Conservation (phyloP, 805 yeast genomes). For the Ogataea pignaliae region DNA sequence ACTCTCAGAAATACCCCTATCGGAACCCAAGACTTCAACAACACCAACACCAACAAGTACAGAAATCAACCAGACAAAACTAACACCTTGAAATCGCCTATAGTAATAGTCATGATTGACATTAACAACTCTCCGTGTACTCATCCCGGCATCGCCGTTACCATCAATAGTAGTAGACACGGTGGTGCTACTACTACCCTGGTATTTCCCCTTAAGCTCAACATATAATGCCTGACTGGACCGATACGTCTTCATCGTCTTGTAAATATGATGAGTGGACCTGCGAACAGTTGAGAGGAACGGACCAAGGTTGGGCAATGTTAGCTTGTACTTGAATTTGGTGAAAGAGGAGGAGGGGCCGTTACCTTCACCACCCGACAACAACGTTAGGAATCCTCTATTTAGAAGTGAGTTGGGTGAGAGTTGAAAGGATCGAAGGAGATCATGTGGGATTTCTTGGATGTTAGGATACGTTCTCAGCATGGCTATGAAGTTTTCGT, state of each 20-base stretch:
- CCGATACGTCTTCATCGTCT: conserved; percentile 32
- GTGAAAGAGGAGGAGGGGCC: conserved; percentile 19
- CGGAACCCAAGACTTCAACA: conserved; percentile 48
- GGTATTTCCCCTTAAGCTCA: conserved; percentile 41
- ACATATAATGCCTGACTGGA: conserved; percentile 42
- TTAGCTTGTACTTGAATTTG: conserved; percentile 34
- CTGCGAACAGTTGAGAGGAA: conserved; percentile 39
- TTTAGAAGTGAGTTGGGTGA: conserved; percentile 32
- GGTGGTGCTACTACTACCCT: conserved; percentile 21
- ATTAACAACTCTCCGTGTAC: too few relatives aligned
- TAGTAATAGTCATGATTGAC: conserved; percentile 32
- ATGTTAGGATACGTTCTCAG: conserved; percentile 18
- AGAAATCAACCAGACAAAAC: conserved; percentile 46
- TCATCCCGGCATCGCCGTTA: too few relatives aligned
- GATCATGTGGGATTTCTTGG: conserved; percentile 23
- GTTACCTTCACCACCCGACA: too few relatives aligned
- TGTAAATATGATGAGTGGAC: conserved; percentile 42
- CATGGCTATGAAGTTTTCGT: conserved; percentile 13
- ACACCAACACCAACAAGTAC: conserved; percentile 49
- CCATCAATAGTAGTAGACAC: too few relatives aligned
- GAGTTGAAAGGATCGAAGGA: conserved; percentile 15
- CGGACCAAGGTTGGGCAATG: conserved; percentile 50
- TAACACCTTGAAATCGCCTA: conserved; percentile 47
- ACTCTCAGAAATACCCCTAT: conserved; percentile 48
- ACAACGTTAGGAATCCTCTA: conserved; percentile 39